These are phyloP conservation scores for Gynandropsis gynandra DNA, from an alignment of 345 rosid genomes.

Conservation along the genomic window DNA sequence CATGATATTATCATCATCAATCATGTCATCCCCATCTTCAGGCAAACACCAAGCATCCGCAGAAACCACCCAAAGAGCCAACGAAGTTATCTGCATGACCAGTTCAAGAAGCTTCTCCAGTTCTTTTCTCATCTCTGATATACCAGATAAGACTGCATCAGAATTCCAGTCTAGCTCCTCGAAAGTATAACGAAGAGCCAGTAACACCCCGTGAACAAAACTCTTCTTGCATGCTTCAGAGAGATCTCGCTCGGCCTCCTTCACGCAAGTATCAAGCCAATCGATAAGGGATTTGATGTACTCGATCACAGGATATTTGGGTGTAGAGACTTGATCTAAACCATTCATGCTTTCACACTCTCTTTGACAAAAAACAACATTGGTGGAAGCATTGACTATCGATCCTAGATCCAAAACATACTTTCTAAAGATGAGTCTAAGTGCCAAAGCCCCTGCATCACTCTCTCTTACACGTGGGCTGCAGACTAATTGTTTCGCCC, in stretches of 20 bases:
- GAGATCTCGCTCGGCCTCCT: conserved; percentile 77
- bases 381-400: conserved; percentile 52
- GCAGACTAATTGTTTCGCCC: conserved; percentile 85
- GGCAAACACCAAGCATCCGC: conserved; percentile 90
- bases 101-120: conserved; percentile 68
- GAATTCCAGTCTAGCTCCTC: conserved; percentile 95
- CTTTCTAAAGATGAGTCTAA: conserved; percentile 80
- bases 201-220: conserved; percentile 90
- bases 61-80: conserved; percentile 96
- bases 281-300: conserved; percentile 62
- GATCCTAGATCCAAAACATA: conserved; percentile 84
- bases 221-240: conserved; percentile 77
- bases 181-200: conserved; percentile 80
- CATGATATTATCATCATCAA: conserved; percentile 50
- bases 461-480: conserved; percentile 99
- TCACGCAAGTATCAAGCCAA: conserved; percentile 67
- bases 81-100: conserved; percentile 69
- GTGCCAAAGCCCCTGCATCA: conserved; percentile 84
- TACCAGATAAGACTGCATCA: conserved; percentile 44
- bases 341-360: conserved; percentile 31
- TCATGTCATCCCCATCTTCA: conserved; percentile 77
- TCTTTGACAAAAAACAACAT: conserved; percentile 41
- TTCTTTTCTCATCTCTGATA: conserved; percentile 59
- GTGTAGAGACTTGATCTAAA: conserved; percentile 23
- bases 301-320: conserved; percentile 53